A percentile compares a stretch with the other conserved stretches of the same genome.
phyloP scores from a whole-genome alignment of 352 stramenopile species.

The Pythium vanterpoolii region DNA sequence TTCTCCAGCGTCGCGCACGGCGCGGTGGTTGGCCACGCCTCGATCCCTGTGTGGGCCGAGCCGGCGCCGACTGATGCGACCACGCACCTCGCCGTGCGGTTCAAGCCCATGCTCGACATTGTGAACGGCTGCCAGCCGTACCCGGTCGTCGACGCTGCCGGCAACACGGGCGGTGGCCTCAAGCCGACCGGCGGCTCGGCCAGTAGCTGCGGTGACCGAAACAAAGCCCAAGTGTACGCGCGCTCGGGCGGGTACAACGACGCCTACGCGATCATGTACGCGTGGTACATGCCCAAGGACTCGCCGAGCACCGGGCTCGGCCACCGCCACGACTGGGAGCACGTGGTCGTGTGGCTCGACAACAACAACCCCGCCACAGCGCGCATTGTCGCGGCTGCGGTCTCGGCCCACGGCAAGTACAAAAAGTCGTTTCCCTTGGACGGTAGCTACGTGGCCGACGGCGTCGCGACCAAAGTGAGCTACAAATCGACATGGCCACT shows the following conservation, averaged over 20 bases:
- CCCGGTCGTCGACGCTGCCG: conserved; percentile 23
- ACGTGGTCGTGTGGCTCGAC: conserved; percentile 27
- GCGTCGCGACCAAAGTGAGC: conserved; percentile 7
- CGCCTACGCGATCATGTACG: conserved; percentile 33
- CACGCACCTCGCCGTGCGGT: conserved; percentile 21
- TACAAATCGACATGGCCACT: conserved; percentile 10
- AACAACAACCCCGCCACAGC: conserved; percentile 1
- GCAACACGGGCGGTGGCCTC: conserved; percentile 23
- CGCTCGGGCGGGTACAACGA: conserved; percentile 25
- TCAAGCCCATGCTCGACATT: conserved; percentile 30
- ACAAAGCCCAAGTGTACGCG: conserved; percentile 28
- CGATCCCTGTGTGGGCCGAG: conserved; percentile 14
- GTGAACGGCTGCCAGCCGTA: conserved; percentile 23
- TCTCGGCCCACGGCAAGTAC: conserved; percentile 11
- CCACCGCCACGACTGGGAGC: conserved; percentile 45
- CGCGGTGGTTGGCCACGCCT: conserved; percentile 1
- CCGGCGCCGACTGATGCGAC: not conserved
- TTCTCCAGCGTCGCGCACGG: no score
- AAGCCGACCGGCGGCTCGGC: conserved; percentile 7
- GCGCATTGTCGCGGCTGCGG: conserved; percentile 5
- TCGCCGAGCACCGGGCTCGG: conserved; percentile 22
- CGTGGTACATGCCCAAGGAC: conserved; percentile 44
- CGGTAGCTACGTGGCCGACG: not conserved
- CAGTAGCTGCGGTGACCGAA: conserved; percentile 13
- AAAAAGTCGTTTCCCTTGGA: conserved; percentile 11